phyloP scores from a whole-genome alignment of 2,329 filamentous ascomycete genomes.

The Aspergillus fumigatus region DNA sequence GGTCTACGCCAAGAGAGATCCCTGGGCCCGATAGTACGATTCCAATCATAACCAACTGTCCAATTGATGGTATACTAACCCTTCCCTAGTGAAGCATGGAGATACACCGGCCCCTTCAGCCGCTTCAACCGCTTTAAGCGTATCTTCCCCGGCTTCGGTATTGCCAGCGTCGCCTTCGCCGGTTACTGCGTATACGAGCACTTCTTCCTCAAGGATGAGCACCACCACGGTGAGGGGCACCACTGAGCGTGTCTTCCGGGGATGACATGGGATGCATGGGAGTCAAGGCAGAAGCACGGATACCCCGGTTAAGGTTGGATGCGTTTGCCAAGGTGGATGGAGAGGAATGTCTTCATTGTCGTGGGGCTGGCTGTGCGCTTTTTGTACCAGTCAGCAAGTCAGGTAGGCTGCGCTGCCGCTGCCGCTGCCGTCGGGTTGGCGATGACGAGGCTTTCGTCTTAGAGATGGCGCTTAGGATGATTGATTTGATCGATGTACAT shows the following conservation, averaged over 20 bases:
- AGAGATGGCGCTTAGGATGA: slow-evolving; percentile 27
- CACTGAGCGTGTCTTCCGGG: slow-evolving; percentile 41
- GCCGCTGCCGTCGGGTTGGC: slow-evolving; percentile 3
- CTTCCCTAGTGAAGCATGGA: slow-evolving; percentile 76
- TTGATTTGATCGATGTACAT: slow-evolving; percentile 35
- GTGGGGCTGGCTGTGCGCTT: neutral
- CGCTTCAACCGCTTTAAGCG: slow-evolving; percentile 84
- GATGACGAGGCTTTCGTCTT: slow-evolving; percentile 13
- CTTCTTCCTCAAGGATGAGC: slow-evolving; percentile 70
- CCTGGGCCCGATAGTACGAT: slow-evolving; percentile 59
- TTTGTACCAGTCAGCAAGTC: neutral
- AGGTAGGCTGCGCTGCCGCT: slow-evolving; percentile 4
- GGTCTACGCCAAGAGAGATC: slow-evolving; percentile 49
- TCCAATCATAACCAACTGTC: neutral
- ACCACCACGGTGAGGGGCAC: slow-evolving; percentile 54
- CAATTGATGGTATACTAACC: slow-evolving; percentile 13
- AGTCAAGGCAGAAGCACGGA: slow-evolving; percentile 1
- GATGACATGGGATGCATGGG: slow-evolving; percentile 13
- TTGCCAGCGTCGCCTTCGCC: slow-evolving; percentile 84
- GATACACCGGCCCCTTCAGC: slow-evolving; percentile 84
- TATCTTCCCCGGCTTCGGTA: slow-evolving; percentile 85
- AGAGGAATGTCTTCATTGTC: neutral
- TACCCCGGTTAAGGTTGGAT: slow-evolving; percentile 14
- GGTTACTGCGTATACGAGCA: slow-evolving; percentile 88
- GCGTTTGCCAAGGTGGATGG: neutral